Evolutionary conservation across 2,329 filamentous ascomycete species (phyloP), one percentile per base, ranked within the genome.

Genomic region (Monascus ruber): DNA sequence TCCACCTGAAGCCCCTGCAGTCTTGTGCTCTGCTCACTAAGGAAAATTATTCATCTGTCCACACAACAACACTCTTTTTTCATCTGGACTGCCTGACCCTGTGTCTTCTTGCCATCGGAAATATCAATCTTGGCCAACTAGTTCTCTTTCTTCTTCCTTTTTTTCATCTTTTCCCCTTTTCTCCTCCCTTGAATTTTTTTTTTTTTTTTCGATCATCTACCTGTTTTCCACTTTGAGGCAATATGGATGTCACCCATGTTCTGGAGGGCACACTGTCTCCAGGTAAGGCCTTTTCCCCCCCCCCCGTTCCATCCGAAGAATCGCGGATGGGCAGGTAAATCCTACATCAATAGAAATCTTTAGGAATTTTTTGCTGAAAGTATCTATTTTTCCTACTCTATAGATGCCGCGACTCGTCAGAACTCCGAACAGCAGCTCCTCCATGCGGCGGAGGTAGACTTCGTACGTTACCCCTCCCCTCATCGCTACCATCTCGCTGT

Each of bases 211-310:
- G 46, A 49, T 48, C 47, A 44, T 47, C 44, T 46, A 47, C 44
- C 45, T 49, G 49, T 48, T 47, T 29, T 26, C 25, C 6, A 26
- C 9, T 17, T 26, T 7, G 24, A 53, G 46, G 42, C 55, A 86
- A 77, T 72, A 88, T 93, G 83, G 86, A 96, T 73, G 93, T 96
- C 73, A 94, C 89, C 74, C 83, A 87, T 72, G 89, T 98, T 73
- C 83, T 98, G 74, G 80, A 86, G 70, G 89, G 88, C 73, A 96
- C 91, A 66, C 80, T 96, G 70, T 93, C 88, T 62, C 76, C 88
- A 62, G 89, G 91, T 96, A 72, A 65, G 83, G 58, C 41, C 36
- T 28, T 29, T 24, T 34, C 33, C n/a, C 9, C 24, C 33, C 6
- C 7, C 6, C 32, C n/a, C n/a, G 28, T 29, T 6, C 10, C 28